Evolutionary conservation across 1,284 basidiomycete species (phyloP).

Genomic region (Tilletia indica): DNA sequence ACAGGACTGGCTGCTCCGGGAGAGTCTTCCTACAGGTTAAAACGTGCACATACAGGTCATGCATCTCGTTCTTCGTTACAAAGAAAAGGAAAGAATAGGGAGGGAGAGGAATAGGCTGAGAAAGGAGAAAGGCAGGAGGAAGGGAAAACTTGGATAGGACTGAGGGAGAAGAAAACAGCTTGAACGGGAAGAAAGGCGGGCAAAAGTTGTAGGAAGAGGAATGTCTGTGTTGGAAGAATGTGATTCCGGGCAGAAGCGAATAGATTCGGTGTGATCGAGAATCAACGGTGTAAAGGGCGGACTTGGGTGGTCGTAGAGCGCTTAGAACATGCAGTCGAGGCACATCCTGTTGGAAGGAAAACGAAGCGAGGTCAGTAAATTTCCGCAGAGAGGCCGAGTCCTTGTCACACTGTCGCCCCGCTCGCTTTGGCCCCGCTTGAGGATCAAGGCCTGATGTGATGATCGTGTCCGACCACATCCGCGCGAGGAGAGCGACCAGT

Average conservation of each 20-base stretch:
- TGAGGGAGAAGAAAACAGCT: background rate
- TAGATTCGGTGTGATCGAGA: too few species aligned
- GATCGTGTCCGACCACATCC: too few species aligned
- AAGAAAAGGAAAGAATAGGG: background rate
- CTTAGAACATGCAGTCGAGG: constrained; percentile 19
- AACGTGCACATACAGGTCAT: background rate
- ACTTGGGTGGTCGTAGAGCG: background rate
- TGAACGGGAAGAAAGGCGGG: background rate
- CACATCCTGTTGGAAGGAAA: constrained; percentile 2
- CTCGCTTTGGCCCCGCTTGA: too few species aligned
- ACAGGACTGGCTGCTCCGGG: too few species aligned
- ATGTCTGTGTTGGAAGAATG: too few species aligned
- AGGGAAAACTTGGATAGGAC: background rate
- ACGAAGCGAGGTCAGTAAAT: background rate
- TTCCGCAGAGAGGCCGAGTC: too few species aligned
- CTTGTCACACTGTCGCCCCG: background rate
- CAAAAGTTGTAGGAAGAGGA: background rate
- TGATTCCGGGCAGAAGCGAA: too few species aligned
- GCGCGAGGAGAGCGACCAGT: background rate
- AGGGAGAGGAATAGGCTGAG: background rate
- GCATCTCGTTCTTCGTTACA: constrained; percentile 4
- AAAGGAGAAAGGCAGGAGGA: background rate
- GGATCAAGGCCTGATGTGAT: too few species aligned
- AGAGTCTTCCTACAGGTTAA: background rate
- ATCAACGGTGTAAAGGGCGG: too few species aligned